Conservation (phyloP, 164 flowering plant genomes). For the Paratinospora sagittata region DNA sequence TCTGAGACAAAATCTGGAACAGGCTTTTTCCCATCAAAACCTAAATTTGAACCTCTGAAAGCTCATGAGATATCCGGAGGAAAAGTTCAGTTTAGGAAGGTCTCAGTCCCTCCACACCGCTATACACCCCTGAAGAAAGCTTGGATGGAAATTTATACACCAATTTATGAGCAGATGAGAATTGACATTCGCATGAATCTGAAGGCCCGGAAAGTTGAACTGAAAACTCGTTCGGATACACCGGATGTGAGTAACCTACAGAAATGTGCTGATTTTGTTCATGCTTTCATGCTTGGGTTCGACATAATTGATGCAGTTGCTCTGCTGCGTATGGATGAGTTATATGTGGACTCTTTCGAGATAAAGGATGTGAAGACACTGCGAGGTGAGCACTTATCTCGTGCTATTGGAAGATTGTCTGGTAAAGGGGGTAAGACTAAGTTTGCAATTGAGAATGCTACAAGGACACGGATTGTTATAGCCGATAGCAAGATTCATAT, state of each 20-base stretch:
- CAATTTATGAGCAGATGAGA: slow-evolving; percentile 31
- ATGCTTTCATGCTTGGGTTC: slow-evolving; percentile 39
- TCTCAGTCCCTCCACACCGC: slow-evolving; percentile 33
- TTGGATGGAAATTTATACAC: slow-evolving; percentile 36
- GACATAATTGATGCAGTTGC: slow-evolving; percentile 29
- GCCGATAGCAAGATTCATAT: slow-evolving; percentile 23
- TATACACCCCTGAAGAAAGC: slow-evolving; percentile 34
- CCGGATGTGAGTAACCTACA: slow-evolving; percentile 32
- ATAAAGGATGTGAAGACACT: slow-evolving; percentile 36
- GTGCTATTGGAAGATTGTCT: slow-evolving; percentile 36
- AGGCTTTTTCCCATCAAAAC: slow-evolving; percentile 1
- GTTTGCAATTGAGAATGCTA: slow-evolving; percentile 34
- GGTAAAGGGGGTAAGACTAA: slow-evolving; percentile 38
- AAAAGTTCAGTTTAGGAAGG: slow-evolving; percentile 15
- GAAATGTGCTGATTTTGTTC: slow-evolving; percentile 32
- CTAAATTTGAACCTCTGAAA: slow-evolving; percentile 18
- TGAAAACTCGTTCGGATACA: slow-evolving; percentile 30
- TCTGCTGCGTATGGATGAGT: slow-evolving; percentile 29
- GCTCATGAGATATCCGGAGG: slow-evolving; percentile 23
- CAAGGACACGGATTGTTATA: slow-evolving; percentile 20
- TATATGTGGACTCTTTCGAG: slow-evolving; percentile 35
- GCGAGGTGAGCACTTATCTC: slow-evolving; percentile 33
- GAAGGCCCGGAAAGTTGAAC: slow-evolving; percentile 30
- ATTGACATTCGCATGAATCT: slow-evolving; percentile 36
- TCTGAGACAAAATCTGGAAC: slow-evolving; percentile 11